Evolutionary conservation across 192 early-diverging fungal species (phyloP).

Genomic region (Coemansia sp.): DNA sequence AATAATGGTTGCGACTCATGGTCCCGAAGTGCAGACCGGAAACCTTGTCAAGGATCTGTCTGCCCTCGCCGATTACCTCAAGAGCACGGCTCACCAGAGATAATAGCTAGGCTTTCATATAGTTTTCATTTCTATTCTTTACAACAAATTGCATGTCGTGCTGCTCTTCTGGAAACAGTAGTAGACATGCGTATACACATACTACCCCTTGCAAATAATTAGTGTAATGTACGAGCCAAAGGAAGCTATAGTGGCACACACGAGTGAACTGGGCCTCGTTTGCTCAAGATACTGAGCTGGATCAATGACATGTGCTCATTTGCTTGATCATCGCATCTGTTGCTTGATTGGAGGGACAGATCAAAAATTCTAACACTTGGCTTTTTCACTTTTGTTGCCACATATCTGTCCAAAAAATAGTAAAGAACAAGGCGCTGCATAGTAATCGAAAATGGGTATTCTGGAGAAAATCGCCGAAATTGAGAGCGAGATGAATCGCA

Average conservation of each 20-base stretch:
- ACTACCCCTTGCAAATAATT: not conserved
- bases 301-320: too few species aligned
- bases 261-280: not conserved
- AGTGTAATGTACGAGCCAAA: not conserved
- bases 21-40: conserved; percentile 64
- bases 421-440: not conserved
- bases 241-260: not conserved
- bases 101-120: not conserved
- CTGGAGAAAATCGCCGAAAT: conserved; percentile 89
- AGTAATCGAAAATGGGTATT: conserved; percentile 66
- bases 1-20: conserved; percentile 62
- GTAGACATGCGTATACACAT: not conserved
- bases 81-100: not conserved
- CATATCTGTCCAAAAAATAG: too few species aligned
- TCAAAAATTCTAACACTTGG: not conserved
- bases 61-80: conserved; percentile 5
- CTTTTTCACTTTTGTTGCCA: not conserved
- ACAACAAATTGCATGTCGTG: not conserved
- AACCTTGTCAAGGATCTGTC: conserved; percentile 74
- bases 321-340: not conserved
- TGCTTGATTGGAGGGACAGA: not conserved
- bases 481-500: conserved; percentile 85
- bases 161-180: conserved; percentile 2
- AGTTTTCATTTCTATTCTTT: not conserved
- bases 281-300: too few species aligned